These are phyloP conservation scores for Triticum turgidum DNA, from an alignment of 176 grass and related monocot genomes.

Conservation along the genomic window DNA sequence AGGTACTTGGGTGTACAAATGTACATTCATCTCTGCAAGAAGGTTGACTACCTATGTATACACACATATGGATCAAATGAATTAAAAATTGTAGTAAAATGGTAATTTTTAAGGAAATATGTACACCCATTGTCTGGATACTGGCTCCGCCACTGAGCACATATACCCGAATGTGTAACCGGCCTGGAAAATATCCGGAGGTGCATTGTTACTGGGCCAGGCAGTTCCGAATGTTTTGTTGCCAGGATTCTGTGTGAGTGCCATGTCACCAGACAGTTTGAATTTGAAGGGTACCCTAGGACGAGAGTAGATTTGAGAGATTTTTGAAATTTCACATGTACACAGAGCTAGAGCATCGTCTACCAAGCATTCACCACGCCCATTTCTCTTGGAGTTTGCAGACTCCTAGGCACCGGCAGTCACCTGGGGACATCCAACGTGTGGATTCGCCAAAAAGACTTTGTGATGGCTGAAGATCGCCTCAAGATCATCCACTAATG, in stretches of 20 bases:
- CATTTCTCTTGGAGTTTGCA: not conserved
- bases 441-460: not conserved
- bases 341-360: not conserved
- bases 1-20: too few relatives aligned
- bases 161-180: not conserved
- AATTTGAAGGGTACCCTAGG: not conserved
- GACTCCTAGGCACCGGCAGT: not conserved
- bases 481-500: not conserved
- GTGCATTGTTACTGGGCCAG: not conserved
- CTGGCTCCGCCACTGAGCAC: not conserved
- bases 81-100: too few relatives aligned
- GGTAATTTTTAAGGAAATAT: too few relatives aligned
- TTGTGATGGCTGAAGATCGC: not conserved
- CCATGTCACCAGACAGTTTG: not conserved
- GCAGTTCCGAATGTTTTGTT: not conserved
- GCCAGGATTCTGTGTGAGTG: not conserved
- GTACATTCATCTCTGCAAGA: too few relatives aligned
- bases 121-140: too few relatives aligned
- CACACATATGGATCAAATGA: too few relatives aligned
- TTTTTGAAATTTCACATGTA: not conserved
- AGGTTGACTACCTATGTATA: too few relatives aligned
- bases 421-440: not conserved
- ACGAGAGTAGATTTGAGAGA: not conserved
- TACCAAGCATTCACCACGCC: not conserved
- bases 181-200: not conserved